Base-by-base conservation (phyloP, 1,284 basidiomycete genomes). In the Fomitopsis palustris region DNA sequence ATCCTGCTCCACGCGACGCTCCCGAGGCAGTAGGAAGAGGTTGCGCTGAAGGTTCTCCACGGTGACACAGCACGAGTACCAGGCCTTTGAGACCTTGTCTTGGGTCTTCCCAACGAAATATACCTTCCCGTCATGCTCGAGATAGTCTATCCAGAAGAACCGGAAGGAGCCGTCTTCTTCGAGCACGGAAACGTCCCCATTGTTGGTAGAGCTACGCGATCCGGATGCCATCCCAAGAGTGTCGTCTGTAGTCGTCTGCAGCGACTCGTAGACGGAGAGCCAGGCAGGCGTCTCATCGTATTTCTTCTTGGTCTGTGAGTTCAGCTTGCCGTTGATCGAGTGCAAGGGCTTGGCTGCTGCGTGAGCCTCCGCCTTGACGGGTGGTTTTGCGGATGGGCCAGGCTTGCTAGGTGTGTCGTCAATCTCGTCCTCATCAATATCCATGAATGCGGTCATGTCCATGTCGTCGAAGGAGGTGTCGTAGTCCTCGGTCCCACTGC, bases 71-170 rank as follows among this genome's bases (percentile, higher is more conserved):
- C 92, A 93, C 23, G 93, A 96, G n/a, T 93, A 79, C 83, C 90
- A 98, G 0, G 73, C 66, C 17, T 77, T 78, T 2, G 84, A 82
- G 5, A 78, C 74, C 72, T 88, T 88, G 73, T 95, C 92, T 64
- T 90, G 85, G 29, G 94, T 83, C 74, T 97, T 98, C 17, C 95
- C 95, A 37, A 93, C 84, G 61, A 98, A 90, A 70, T 93, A 89
- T 0, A 94, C 76, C 60, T 84, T 85, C 23, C 92, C 87, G 17
- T 90, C 85, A 53, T 86, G 82, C 70, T 98, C 95, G 19, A 94
- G 83, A 68, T 93, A 93, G 69, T 98, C 95, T 27, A 96, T 78
- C 95, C 95, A 98, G 78, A 90, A 98, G 76, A 98, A 95, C 29
- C 83, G 84, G n/a, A 97, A 76, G 1, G 86, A 88, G 1, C 92